Base-by-base conservation (phyloP, 1,284 basidiomycete species). In the Malassezia equina region DNA sequence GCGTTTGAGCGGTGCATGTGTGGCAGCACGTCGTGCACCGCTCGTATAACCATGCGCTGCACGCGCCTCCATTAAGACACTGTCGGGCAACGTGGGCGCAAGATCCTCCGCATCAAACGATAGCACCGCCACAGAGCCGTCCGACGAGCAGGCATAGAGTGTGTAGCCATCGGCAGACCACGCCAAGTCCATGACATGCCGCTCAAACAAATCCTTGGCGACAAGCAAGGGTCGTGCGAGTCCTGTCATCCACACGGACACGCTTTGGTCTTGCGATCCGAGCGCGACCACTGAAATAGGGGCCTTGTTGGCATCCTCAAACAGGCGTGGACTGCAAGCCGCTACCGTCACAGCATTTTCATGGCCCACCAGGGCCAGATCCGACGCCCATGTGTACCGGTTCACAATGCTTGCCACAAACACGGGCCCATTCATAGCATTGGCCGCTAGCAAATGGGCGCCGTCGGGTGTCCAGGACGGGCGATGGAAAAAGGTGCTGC, bases 401-500 rank as follows among this genome's bases (percentile, higher is more conserved):
- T 87, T 85, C 61, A 96, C 90, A 24, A 98, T 89, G 11, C 89
- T 89, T 2, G 91, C 90, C 45, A 95, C 93, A 75, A 98, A 99
- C 7, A 98, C 90, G 51, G 90, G 91, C 3, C 90, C 90, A 74
- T 94, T 96, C 64, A 91, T 96, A 3, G 93, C 90, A 69, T 98
- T 98, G 0, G 91, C 93, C 1, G 90, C 86, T 4, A 91, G 90
- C 59, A 99, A 87, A 70, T 94, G 88, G 7, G 89, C 87, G n/a
- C 94, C 94, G 75, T 98, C 94, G 2, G 93, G 93, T 1, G 91
- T 94, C 94, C 93, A 99, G 68, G 90, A 94, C 19, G 94, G 79
- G 59, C 94, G 80, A 52, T 90, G 80, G 76, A 95, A 95, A 79
- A 95, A 98, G 2, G 90, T 95, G 62, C 86, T 88, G 41, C 88